Percentiles rank a stretch among this genome's conserved stretches.
Conservation (phyloP, 805 yeast genomes). For the Sugiyamaella marilandica region DNA sequence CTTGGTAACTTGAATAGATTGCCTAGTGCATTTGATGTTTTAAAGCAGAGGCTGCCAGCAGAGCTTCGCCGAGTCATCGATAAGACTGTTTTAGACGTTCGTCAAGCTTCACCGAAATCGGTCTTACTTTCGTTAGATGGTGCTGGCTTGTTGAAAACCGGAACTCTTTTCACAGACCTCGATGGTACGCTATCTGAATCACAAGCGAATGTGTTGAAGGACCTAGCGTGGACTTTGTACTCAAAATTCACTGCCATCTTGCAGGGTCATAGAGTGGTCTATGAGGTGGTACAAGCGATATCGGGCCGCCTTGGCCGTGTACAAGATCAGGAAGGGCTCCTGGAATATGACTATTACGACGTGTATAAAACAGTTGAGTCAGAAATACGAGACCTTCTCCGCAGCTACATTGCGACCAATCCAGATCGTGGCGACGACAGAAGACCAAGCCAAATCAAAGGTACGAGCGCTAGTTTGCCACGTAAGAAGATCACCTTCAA, state of each 20-base stretch:
- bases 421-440: not conserved
- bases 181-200: constrained; percentile 44
- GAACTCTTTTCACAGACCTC: constrained; percentile 23
- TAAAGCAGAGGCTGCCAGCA: constrained; percentile 49
- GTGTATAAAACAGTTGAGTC: constrained; percentile 44
- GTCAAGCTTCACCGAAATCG: constrained; percentile 46
- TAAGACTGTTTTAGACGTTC: constrained; percentile 60
- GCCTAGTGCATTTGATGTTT: constrained; percentile 50
- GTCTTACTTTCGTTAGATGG: not conserved
- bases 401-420: constrained; percentile 32
- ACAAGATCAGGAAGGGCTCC: constrained; percentile 17
- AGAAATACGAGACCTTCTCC: constrained; percentile 38
- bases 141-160: not conserved
- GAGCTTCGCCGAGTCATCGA: constrained; percentile 64
- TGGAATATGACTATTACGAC: constrained; percentile 35
- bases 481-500: constrained; percentile 18
- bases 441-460: constrained; percentile 1
- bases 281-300: constrained; percentile 42
- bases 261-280: constrained; percentile 64
- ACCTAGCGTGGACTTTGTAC: constrained; percentile 68
- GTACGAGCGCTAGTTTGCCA: not conserved
- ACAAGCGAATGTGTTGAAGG: constrained; percentile 54
- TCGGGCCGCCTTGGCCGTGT: constrained; percentile 13
- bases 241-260: constrained; percentile 56
- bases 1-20: constrained; percentile 58